Evolutionary conservation across 2,329 filamentous ascomycete species (phyloP), one percentile per base, ranked within the genome.

Genomic region (Botrytis paeoniae): DNA sequence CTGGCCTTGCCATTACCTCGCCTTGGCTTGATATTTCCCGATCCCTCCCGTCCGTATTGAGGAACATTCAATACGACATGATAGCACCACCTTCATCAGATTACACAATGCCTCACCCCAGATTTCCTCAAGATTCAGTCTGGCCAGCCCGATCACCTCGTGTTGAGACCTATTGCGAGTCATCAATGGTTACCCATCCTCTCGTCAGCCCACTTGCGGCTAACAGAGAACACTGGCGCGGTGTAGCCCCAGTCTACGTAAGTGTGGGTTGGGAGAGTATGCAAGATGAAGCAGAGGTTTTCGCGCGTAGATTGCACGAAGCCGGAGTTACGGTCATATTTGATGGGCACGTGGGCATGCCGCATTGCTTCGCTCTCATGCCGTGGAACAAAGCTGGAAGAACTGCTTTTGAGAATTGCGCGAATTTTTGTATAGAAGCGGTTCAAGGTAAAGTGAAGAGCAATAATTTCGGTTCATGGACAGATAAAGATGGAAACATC

Each of bases 271-370:
- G 92, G 84, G 93, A 96, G 82, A 86, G 91, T 77, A 84, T 95
- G 16, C 84, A 87, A 1, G 92, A 93, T 80, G 92, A 94, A 80
- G 86, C 85, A 74, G 86, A 85, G 75, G 88, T 88, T 70, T 79
- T 93, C 3, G 91, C 90, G 0, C 81, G 83, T 59, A 85, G 86
- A 57, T 84, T 92, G 18, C 84, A 84, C 25, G 75, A 78, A 12
- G 87, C 92, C 63, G 89, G 88, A 8, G 90, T 91, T 0, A 79
- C 78, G 0, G 87, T 95, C 0, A 85, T 88, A 5, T 92, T 90
- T 78, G 89, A 93, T 80, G 88, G 93, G 82, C 96, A 90, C 80
- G 90, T 94, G 80, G 91, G 89, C 4, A 95, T 95, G 93, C 92
- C 93, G 71, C 93, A 95, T 82, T 89, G 88, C 77, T 95, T 93